These are phyloP conservation scores for Trichoderma asperelloides DNA, from an alignment of 495 filamentous ascomycete genomes.

Conservation along the genomic window DNA sequence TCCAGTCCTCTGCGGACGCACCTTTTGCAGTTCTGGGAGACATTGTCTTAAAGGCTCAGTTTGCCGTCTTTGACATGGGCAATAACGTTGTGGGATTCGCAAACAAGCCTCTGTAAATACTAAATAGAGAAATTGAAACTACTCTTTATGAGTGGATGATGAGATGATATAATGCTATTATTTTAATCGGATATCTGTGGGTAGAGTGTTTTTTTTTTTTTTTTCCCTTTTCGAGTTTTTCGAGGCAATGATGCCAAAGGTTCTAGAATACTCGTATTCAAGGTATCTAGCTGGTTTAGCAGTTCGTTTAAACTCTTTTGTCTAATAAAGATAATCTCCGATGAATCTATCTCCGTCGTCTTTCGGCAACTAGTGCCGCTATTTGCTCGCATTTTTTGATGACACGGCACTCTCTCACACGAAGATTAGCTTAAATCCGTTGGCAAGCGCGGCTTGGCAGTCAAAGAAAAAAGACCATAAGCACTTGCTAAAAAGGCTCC, in stretches of 20 bases:
- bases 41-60: conserved; percentile 64
- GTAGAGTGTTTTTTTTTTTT: too few species aligned
- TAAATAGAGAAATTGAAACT: too few species aligned
- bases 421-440: too few species aligned
- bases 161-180: not conserved
- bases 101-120: conserved; percentile 14
- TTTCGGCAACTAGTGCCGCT: not conserved
- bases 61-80: conserved; percentile 51
- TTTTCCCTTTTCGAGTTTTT: not conserved
- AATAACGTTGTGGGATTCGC: conserved; percentile 45
- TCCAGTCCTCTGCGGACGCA: conserved; percentile 51
- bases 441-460: too few species aligned
- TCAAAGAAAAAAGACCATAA: too few species aligned
- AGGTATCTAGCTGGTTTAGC: not conserved
- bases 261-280: not conserved
- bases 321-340: not conserved
- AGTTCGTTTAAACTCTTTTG: not conserved
- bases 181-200: too few species aligned
- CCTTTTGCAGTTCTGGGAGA: conserved; percentile 61
- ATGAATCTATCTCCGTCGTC: not conserved
- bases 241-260: not conserved
- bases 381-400: not conserved
- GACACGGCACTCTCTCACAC: too few species aligned
- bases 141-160: not conserved
- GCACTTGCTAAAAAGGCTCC: too few species aligned